These are phyloP conservation scores for Melampsora abietis-canadensis DNA, from an alignment of 1,284 basidiomycete genomes.

Conservation along the genomic window DNA sequence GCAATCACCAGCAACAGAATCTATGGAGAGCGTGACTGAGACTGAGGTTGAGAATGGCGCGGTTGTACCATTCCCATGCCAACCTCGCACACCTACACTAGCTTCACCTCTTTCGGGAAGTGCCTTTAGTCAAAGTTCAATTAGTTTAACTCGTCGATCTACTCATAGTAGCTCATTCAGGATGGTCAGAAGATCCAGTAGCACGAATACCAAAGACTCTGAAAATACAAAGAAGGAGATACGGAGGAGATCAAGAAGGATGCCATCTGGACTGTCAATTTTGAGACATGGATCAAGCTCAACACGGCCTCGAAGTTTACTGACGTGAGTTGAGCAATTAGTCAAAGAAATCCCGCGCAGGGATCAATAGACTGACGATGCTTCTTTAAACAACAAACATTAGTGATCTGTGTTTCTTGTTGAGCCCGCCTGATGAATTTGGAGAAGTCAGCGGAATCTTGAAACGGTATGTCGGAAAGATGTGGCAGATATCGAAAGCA, in stretches of 20 bases:
- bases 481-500: constrained; percentile 18
- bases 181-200: constrained; percentile 33
- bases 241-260: constrained; percentile 39
- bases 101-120: constrained; percentile 26
- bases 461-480: constrained; percentile 35
- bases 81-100: constrained; percentile 31
- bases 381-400: background rate
- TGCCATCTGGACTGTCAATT: constrained; percentile 37
- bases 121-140: constrained; percentile 15
- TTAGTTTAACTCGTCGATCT: constrained; percentile 31
- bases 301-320: constrained; percentile 22
- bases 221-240: constrained; percentile 27
- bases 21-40: background rate
- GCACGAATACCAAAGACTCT: constrained; percentile 17
- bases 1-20: constrained; percentile 17
- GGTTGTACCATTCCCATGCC: constrained; percentile 17
- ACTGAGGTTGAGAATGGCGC: background rate
- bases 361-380: background rate
- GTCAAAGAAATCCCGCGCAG: too few relatives aligned
- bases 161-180: constrained; percentile 28
- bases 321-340: constrained; percentile 11
- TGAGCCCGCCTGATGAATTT: constrained; percentile 42
- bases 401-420: constrained; percentile 39
- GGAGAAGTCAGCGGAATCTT: constrained; percentile 31
- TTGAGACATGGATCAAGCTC: constrained; percentile 26